phyloP scores from a whole-genome alignment of 2,329 filamentous ascomycete genomes.

The Epichloe coenophiala region DNA sequence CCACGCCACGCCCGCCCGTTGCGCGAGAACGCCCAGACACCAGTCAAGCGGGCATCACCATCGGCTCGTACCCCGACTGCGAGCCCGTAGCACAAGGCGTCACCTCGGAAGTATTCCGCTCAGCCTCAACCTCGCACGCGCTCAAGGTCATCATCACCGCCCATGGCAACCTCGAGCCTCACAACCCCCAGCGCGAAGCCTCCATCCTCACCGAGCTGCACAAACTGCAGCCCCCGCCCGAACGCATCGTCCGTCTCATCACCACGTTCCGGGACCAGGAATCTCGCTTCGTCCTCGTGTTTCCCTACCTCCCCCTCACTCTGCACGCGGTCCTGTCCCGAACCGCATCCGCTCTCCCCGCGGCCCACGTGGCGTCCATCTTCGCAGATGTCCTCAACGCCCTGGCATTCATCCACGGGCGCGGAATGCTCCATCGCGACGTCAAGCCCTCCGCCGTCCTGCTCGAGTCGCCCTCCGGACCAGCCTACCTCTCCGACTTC shows the following conservation, averaged over 20 bases:
- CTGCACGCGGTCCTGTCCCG: conserved; percentile 29
- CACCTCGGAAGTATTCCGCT: conserved; percentile 73
- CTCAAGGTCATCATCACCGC: conserved; percentile 80
- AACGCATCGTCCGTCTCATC: conserved; percentile 49
- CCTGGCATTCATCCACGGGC: conserved; percentile 55
- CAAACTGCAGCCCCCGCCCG: conserved; percentile 14
- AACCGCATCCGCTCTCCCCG: conserved; percentile 12
- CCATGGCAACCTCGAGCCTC: conserved; percentile 59
- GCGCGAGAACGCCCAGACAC: not conserved
- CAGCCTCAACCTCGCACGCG: conserved; percentile 41
- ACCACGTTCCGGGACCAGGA: conserved; percentile 60
- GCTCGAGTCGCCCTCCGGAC: conserved; percentile 50
- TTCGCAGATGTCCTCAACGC: conserved; percentile 58
- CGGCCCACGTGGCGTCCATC: conserved; percentile 24
- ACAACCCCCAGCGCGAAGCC: conserved; percentile 69
- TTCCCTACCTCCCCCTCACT: conserved; percentile 69
- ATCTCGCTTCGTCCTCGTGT: conserved; percentile 63
- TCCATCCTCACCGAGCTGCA: conserved; percentile 52
- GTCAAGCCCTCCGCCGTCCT: conserved; percentile 87
- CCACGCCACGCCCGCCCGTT: too few relatives aligned
- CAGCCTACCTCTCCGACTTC: conserved; percentile 78
- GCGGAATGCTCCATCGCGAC: conserved; percentile 81
- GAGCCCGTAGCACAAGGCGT: conserved; percentile 50
- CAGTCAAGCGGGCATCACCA: conserved; percentile 24
- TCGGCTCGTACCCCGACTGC: conserved; percentile 42